A percentile compares a stretch with the other conserved stretches of the same genome.
Evolutionary conservation across 2,329 filamentous ascomycete species (phyloP).

Genomic region (Fusarium fujikuroi): DNA sequence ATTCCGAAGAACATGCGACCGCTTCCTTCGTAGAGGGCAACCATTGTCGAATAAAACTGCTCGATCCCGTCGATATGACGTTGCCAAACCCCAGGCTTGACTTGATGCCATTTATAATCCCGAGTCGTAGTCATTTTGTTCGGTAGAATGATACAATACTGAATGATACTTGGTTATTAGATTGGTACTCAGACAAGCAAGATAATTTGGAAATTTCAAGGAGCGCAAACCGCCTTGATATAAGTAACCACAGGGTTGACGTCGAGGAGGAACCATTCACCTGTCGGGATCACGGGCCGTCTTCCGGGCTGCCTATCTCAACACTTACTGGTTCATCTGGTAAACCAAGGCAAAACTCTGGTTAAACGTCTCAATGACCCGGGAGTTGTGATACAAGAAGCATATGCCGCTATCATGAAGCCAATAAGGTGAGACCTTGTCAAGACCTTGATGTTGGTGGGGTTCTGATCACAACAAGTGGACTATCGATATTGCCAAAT

Average conservation of each 20-base stretch:
- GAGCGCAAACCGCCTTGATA: background rate
- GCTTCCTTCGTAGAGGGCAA: slow-evolving; percentile 49
- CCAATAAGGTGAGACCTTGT: background rate
- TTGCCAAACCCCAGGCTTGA: slow-evolving; percentile 45
- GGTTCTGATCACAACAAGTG: background rate
- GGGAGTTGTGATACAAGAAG: background rate
- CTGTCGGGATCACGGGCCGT: background rate
- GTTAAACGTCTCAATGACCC: background rate
- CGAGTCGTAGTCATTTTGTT: background rate
- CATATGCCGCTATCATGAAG: too few relatives aligned
- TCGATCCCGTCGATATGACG: slow-evolving; percentile 55
- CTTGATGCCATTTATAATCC: slow-evolving; percentile 40
- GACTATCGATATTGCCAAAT: background rate
- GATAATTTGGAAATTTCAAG: background rate
- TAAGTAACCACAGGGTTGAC: background rate
- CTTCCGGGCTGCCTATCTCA: rapidly evolving
- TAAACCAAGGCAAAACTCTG: slow-evolving; percentile 6
- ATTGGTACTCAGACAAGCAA: rapidly evolving
- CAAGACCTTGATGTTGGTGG: background rate
- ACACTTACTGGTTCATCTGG: background rate
- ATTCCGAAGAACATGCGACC: slow-evolving; percentile 56
- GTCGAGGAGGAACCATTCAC: background rate
- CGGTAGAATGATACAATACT: rapidly evolving
- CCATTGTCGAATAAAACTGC: slow-evolving; percentile 53
- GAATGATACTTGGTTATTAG: rapidly evolving